Evolutionary conservation across 164 flowering plant species (phyloP), one percentile per base, ranked within the genome.

Genomic region (Sedum album): DNA sequence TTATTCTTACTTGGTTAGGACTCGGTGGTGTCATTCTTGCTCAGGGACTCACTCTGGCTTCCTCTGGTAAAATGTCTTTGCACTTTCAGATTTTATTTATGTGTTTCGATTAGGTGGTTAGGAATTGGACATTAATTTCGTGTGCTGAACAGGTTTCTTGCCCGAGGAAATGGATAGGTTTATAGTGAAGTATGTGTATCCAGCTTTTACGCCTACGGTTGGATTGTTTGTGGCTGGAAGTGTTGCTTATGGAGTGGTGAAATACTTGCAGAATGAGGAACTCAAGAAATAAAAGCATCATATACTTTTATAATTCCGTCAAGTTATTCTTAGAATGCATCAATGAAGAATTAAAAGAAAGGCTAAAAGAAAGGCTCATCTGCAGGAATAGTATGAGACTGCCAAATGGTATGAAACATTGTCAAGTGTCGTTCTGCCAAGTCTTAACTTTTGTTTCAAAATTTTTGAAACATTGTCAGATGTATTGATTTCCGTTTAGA

Each of bases 81-180:
- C 64, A 4, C 31, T 25, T 26, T 25, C 30, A 0, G 64, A 31
- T 35, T 7, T 36, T 25, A 23, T 55, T 5, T 23, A 53, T 55
- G 70, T 2, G 17, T 53, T 20, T 10, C 21, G 46, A 3, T 11
- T 31, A 18, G 18, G 48, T 13, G 48, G 11, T 44, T 44, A 44
- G 15, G 15, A 17, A 11, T 11, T 14, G 17, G 48, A 44, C 17
- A 1, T 26, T 60, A 5, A 20, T 30, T 57, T n/a, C n/a, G 71
- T 60, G 1, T 33, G 35, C 66, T 38, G 38, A 68, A 44, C 90
- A 94, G 98, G 97, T 7, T 91, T 94, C 73, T 78, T 94, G n/a
- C 98, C 98, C 31, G 97, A 91, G 70, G 86, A 85, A 69, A 88
- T 86, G 96, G 98, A 94, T 73, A 84, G 78, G n/a, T 79, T 94